Evolutionary conservation across 2,329 filamentous ascomycete genomes (phyloP).

Genomic region (Colletotrichum zoysiae): DNA sequence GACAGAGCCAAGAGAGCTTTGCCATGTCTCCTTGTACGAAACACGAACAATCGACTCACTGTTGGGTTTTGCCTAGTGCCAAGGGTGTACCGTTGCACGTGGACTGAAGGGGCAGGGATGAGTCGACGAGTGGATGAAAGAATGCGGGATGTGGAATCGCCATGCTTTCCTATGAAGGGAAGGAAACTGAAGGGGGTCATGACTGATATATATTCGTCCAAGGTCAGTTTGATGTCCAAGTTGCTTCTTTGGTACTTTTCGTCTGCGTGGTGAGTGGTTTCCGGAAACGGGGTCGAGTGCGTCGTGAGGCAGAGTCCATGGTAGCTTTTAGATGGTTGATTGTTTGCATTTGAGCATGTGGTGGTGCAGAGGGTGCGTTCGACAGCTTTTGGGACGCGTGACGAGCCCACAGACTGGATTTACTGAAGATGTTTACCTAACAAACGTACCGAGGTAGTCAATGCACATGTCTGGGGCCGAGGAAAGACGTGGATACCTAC

Average conservation of each 20-base stretch:
- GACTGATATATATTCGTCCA: neutral
- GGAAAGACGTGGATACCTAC: neutral
- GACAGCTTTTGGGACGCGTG: neutral
- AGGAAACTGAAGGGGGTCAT: too few relatives aligned
- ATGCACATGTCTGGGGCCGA: neutral
- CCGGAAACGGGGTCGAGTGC: neutral
- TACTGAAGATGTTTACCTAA: too few relatives aligned
- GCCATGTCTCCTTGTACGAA: neutral
- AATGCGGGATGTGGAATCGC: neutral
- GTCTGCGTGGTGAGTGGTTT: neutral
- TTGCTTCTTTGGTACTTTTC: neutral
- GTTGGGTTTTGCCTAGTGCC: slow-evolving; percentile 32
- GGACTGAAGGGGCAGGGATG: slow-evolving; percentile 2
- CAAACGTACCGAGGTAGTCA: too few relatives aligned
- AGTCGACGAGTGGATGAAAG: neutral
- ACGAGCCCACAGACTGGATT: neutral
- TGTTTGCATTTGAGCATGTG: neutral
- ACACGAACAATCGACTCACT: slow-evolving; percentile 34
- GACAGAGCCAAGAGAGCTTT: slow-evolving; percentile 20
- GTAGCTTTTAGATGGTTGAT: neutral
- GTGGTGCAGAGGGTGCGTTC: neutral
- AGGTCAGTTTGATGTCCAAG: neutral
- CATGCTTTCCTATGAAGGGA: neutral
- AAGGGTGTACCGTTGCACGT: slow-evolving; percentile 8
- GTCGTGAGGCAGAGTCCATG: neutral